Conservation (phyloP, 2,329 filamentous ascomycete genomes). For the Coniochaeta sp. region DNA sequence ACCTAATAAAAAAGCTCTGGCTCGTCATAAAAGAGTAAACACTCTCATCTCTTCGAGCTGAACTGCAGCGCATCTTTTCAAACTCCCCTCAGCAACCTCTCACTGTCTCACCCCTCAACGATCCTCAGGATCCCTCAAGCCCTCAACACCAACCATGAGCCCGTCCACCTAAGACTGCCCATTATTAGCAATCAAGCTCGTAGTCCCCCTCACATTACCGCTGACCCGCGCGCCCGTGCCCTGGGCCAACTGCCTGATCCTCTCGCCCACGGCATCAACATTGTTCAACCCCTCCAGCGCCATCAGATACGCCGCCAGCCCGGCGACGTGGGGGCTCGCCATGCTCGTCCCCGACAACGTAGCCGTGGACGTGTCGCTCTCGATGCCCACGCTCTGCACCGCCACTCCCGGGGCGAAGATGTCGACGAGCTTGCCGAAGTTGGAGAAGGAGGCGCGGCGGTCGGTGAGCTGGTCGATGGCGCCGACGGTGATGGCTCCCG, state of each 20-base stretch:
- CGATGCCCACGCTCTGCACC: slow-evolving; percentile 45
- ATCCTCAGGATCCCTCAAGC: no score
- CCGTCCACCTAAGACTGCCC: slow-evolving; percentile 23
- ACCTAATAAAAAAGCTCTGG: no score
- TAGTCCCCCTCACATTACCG: slow-evolving; percentile 37
- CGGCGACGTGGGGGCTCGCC: slow-evolving; percentile 62
- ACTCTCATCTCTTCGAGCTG: no score
- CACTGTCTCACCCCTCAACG: not conserved
- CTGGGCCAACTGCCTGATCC: slow-evolving; percentile 47
- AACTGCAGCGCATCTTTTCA: no score
- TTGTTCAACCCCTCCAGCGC: slow-evolving; percentile 41
- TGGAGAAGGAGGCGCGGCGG: slow-evolving; percentile 45
- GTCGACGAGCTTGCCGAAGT: slow-evolving; percentile 47
- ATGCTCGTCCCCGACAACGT: slow-evolving; percentile 52
- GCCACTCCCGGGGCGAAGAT: slow-evolving; percentile 50
- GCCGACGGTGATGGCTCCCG: slow-evolving; percentile 52
- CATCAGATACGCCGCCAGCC: slow-evolving; percentile 63
- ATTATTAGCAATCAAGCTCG: slow-evolving; percentile 50
- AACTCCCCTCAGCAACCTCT: not conserved
- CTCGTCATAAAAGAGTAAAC: no score
- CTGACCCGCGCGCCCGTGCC: slow-evolving; percentile 35
- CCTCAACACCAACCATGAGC: not conserved
- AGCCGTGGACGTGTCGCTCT: slow-evolving; percentile 35
- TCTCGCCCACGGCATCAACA: slow-evolving; percentile 34
- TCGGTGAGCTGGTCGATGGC: slow-evolving; percentile 48